Percentiles rank a stretch among this genome's conserved stretches.
Conservation (phyloP, 495 filamentous ascomycete species). For the Pyronema omphalodes region DNA sequence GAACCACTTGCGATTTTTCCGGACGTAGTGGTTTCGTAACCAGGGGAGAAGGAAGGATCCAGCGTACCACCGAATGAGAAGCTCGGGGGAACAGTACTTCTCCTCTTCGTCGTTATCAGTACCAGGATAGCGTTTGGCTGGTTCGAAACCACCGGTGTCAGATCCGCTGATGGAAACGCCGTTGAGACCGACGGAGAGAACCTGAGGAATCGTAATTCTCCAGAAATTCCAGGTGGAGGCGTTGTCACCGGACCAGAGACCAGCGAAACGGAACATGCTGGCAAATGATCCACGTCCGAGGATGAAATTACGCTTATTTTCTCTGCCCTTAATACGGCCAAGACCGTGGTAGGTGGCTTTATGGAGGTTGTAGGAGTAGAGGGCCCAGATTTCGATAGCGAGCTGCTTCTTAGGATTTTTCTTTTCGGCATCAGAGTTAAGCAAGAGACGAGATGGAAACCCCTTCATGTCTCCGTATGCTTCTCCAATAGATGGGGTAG, state of each 20-base stretch:
- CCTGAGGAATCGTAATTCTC: slow-evolving; percentile 18
- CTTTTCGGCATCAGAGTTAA: slow-evolving; percentile 2
- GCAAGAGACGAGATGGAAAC: slow-evolving; percentile 8
- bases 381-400: slow-evolving; percentile 23
- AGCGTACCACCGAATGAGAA: slow-evolving; percentile 24
- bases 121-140: neutral
- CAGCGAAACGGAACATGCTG: slow-evolving; percentile 17
- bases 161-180: slow-evolving; percentile 16
- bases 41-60: slow-evolving; percentile 21
- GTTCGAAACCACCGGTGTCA: slow-evolving; percentile 21
- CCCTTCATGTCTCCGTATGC: slow-evolving; percentile 22
- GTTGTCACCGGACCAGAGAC: slow-evolving; percentile 25
- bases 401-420: slow-evolving; percentile 1
- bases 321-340: slow-evolving; percentile 2
- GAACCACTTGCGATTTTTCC: slow-evolving; percentile 9
- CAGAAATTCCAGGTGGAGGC: slow-evolving; percentile 20
- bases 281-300: slow-evolving; percentile 22
- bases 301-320: slow-evolving; percentile 24
- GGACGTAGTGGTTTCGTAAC: slow-evolving; percentile 12
- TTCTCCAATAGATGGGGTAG: slow-evolving; percentile 15
- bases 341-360: slow-evolving; percentile 23
- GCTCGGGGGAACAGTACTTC: slow-evolving; percentile 17
- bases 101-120: neutral
- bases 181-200: slow-evolving; percentile 17
- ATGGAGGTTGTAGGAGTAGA: slow-evolving; percentile 23